Base-by-base conservation (phyloP, 2,329 filamentous ascomycete genomes). In the Botrytis fabae region DNA sequence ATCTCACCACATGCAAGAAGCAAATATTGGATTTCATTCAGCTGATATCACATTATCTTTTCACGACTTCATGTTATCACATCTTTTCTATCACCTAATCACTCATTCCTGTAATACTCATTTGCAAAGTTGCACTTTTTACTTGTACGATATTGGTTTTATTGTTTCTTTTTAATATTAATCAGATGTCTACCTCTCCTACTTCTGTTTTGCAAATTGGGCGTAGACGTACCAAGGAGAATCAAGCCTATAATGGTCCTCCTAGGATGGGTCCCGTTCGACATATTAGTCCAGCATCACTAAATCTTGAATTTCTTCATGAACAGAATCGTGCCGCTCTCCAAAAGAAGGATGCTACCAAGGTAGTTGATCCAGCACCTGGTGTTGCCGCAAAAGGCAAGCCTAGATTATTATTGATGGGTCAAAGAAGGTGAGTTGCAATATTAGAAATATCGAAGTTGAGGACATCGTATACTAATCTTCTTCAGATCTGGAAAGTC, bases 331-430 rank as follows among this genome's bases (percentile, higher is more conserved):
- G 84, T 74, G 82, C 85, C 78, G 85, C 83, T 80, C 82, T 85
- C 62, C 84, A 86, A 70, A 85, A 83, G 75, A 85, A 85, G 66
- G 81, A 80, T 77, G 74, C 73, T 72, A 83, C 89, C 61, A 86
- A 85, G 75, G 81, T 82, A 66, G 81, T 81, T 25, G 85, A 86
- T 65, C 81, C 83, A n/a, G 81, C 82, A 14, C 80, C 84, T 20
- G 84, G 84, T 71, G 82, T 82, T 71, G 82, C 86, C 35, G 82
- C 85, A 42, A 91, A 91, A 69, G 80, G 87, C 70, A 97, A 96
- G 82, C 96, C 96, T 48, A 90, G 95, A 78, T 84, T 99, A 70
- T 85, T 99, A 73, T 85, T 99, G 76, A 98, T 99, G 96, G 96
- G 96, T 6, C 93, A 98, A 83, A 90, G 95, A 85, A 91, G 95